phyloP scores from a whole-genome alignment of 768 basidiomycete genomes.

The Serendipita vermifera region DNA sequence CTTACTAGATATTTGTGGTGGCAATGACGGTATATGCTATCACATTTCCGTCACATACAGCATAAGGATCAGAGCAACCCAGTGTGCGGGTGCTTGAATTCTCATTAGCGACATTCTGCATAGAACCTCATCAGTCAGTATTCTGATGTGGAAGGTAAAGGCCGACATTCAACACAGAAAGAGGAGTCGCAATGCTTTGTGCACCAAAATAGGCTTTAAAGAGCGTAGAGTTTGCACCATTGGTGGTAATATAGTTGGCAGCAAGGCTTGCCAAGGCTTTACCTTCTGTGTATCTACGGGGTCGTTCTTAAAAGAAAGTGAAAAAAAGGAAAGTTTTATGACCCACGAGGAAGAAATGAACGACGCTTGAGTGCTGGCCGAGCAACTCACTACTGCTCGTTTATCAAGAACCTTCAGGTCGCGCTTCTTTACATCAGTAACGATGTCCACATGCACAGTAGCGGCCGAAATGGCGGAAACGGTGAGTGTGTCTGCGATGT shows the following conservation, averaged over 20 bases:
- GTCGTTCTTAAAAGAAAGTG: conserved; percentile 20
- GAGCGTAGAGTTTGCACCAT: conserved; percentile 29
- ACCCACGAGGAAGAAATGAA: conserved; percentile 31
- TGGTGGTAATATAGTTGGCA: conserved; percentile 27
- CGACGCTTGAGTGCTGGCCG: conserved; percentile 22
- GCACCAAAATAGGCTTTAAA: conserved; percentile 30
- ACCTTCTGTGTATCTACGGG: conserved; percentile 31
- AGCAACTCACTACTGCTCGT: conserved; percentile 30
- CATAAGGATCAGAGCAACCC: conserved; percentile 30
- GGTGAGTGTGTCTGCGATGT: no score
- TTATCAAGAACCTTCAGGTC: no score
- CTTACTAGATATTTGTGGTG: conserved; percentile 34
- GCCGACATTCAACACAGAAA: conserved; percentile 25
- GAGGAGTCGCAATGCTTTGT: conserved; percentile 24
- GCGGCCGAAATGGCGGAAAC: no score
- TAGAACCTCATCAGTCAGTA: no score
- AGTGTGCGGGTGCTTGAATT: conserved; percentile 30
- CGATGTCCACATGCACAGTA: conserved; percentile 29
- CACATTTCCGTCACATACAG: conserved; percentile 24
- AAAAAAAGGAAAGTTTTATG: not conserved
- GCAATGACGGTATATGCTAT: conserved; percentile 34
- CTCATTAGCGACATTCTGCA: conserved; percentile 32
- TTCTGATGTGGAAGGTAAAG: no score
- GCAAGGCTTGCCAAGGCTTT: conserved; percentile 27
- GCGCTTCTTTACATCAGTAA: conserved; percentile 26